These are phyloP conservation scores for Bacidia gigantensis DNA, from an alignment of 495 filamentous ascomycete species.

Conservation along the genomic window DNA sequence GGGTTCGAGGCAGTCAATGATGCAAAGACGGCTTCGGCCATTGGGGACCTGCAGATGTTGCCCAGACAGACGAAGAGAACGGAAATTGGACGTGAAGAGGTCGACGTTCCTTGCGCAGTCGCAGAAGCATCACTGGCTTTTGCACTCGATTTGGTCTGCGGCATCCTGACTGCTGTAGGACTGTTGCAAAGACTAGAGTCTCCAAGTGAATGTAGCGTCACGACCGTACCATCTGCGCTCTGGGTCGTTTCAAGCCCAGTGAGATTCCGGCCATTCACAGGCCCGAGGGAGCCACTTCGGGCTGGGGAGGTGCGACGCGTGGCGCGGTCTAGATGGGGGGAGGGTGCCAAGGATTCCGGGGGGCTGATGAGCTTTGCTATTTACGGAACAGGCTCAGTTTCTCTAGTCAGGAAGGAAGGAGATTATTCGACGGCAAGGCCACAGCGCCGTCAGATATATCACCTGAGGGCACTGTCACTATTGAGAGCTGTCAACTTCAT, in stretches of 20 bases:
- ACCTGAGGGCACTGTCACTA: no score
- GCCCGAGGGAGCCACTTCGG: neutral
- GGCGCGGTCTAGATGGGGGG: neutral
- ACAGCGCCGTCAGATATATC: neutral
- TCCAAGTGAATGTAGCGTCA: neutral
- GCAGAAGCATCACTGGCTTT: neutral
- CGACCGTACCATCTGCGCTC: neutral
- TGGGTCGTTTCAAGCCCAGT: neutral
- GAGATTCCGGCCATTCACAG: neutral
- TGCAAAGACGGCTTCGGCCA: slow-evolving; percentile 90
- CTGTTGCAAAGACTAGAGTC: neutral
- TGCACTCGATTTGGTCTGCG: neutral
- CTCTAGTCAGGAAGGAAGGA: no score
- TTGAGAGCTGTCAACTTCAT: no score
- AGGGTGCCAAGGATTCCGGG: neutral
- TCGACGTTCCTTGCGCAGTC: neutral
- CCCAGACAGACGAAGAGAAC: slow-evolving; percentile 94
- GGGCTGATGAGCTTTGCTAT: slow-evolving; percentile 8
- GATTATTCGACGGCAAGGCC: neutral
- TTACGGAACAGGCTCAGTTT: slow-evolving; percentile 4
- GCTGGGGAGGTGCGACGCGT: neutral
- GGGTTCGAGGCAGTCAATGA: slow-evolving; percentile 48
- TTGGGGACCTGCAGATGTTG: slow-evolving; percentile 89
- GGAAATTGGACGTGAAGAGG: slow-evolving; percentile 39
- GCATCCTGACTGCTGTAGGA: neutral